Evolutionary conservation across 2,329 filamentous ascomycete genomes (phyloP).

Genomic region (Septoria linicola): DNA sequence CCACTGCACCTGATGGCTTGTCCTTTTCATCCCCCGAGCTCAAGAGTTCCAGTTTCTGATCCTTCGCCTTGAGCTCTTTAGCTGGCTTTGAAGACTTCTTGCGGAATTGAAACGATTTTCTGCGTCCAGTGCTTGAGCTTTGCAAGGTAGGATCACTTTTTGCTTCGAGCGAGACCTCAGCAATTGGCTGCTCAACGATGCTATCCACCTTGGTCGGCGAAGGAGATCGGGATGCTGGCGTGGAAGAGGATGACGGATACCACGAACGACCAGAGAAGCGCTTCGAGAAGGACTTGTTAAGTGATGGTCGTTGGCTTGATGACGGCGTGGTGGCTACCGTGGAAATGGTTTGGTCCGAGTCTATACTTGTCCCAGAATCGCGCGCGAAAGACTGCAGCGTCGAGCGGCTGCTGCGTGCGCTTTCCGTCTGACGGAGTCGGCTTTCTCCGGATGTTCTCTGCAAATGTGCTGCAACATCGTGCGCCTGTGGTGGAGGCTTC

Average conservation of each 20-base stretch:
- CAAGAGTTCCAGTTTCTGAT: conserved; percentile 12
- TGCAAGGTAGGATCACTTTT: conserved; percentile 1
- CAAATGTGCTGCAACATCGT: conserved; percentile 35
- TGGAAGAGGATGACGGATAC: conserved; percentile 30
- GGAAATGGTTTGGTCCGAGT: conserved; percentile 27
- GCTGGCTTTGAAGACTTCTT: conserved; percentile 23
- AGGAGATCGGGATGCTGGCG: conserved; percentile 35
- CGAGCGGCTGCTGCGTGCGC: conserved; percentile 27
- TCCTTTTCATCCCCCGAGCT: conserved; percentile 23
- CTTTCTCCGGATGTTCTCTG: conserved; percentile 30
- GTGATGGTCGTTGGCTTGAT: conserved; percentile 24
- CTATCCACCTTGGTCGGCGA: conserved; percentile 33
- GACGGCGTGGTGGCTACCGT: conserved; percentile 27
- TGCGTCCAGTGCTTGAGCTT: conserved; percentile 6
- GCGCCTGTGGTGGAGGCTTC: conserved; percentile 30
- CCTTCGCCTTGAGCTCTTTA: conserved; percentile 20
- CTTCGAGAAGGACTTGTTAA: conserved; percentile 31
- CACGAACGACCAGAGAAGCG: conserved; percentile 34
- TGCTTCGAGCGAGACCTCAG: conserved; percentile 8
- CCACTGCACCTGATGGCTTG: conserved; percentile 15
- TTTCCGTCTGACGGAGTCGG: conserved; percentile 18
- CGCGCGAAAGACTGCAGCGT: conserved; percentile 24
- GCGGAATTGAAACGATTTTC: conserved; percentile 20
- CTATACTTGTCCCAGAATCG: conserved; percentile 26
- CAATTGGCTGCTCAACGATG: conserved; percentile 14